phyloP scores from a whole-genome alignment of 768 basidiomycete species.

The Hydnum rufescens region DNA sequence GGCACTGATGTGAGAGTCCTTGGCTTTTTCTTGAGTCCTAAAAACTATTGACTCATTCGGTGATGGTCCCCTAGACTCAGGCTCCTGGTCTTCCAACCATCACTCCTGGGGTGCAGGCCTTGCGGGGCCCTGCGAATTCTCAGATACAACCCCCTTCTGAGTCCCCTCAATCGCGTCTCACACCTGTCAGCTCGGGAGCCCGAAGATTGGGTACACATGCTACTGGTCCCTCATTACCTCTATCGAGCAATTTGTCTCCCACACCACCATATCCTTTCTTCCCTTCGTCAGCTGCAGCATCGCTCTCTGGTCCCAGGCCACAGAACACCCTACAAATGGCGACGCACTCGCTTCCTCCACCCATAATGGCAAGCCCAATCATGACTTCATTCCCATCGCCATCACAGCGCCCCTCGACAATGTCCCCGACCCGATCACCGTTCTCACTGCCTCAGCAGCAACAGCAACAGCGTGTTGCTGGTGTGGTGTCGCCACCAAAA shows the following conservation, averaged over 20 bases:
- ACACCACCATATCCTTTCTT: too few relatives aligned
- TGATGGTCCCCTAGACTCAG: background rate
- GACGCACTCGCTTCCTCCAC: background rate
- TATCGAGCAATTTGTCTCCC: too few relatives aligned
- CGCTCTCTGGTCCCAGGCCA: too few relatives aligned
- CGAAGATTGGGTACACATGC: too few relatives aligned
- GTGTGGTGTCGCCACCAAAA: background rate
- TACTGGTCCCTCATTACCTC: too few relatives aligned
- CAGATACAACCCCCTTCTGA: background rate
- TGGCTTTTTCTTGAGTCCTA: too few relatives aligned
- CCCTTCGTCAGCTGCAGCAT: too few relatives aligned
- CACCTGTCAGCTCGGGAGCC: background rate
- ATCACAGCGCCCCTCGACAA: background rate
- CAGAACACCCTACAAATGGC: too few relatives aligned
- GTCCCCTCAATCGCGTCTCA: slow-evolving; percentile 8
- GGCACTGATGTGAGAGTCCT: slow-evolving; percentile 18
- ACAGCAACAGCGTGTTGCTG: background rate
- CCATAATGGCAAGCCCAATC: background rate
- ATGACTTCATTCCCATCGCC: background rate
- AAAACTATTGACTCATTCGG: background rate
- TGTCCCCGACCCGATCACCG: background rate
- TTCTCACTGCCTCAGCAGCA: background rate
- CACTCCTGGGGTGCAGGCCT: background rate
- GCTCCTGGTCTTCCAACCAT: background rate
- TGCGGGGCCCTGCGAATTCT: background rate